These are phyloP conservation scores for Auxenochlorella pyrenoidosa DNA, from an alignment of 139 green algal genomes.

Conservation along the genomic window DNA sequence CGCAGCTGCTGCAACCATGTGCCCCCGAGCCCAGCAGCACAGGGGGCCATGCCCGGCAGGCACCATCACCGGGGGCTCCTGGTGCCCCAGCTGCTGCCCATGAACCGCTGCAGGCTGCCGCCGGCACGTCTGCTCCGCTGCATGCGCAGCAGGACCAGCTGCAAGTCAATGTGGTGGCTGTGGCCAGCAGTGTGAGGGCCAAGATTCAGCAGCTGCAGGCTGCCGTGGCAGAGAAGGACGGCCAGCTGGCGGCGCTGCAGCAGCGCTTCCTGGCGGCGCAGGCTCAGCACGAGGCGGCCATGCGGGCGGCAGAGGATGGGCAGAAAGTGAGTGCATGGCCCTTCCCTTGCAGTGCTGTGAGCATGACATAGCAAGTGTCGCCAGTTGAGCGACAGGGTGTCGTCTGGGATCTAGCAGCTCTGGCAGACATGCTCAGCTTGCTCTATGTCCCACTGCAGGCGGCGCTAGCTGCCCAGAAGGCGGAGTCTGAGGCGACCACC, in stretches of 20 bases:
- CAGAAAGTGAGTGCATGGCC: not conserved
- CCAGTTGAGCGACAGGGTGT: not conserved
- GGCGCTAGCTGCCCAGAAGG: constrained; percentile 26
- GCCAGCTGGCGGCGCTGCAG: constrained; percentile 9
- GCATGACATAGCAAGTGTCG: not conserved
- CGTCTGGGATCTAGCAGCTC: no score
- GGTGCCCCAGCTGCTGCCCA: not conserved
- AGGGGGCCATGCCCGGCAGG: not conserved
- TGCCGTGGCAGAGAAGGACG: constrained; percentile 6
- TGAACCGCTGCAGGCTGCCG: no score
- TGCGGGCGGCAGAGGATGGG: not conserved
- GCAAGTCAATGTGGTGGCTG: not conserved
- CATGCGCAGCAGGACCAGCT: not conserved
- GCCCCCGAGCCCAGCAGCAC: not conserved
- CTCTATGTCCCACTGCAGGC: not conserved
- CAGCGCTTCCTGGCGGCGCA: not conserved
- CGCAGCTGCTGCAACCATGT: not conserved
- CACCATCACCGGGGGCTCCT: no score
- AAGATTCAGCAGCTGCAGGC: constrained; percentile 31
- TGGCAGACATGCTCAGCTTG: no score
- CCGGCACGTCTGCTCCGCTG: not conserved
- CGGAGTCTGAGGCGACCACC: constrained; percentile 37
- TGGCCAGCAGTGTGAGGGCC: constrained; percentile 20
- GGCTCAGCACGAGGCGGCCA: not conserved
- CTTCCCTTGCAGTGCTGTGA: not conserved